A percentile compares a stretch with the other conserved stretches of the same genome.
Evolutionary conservation across 2,329 filamentous ascomycete species (phyloP).

Genomic region (Fusarium temperatum): DNA sequence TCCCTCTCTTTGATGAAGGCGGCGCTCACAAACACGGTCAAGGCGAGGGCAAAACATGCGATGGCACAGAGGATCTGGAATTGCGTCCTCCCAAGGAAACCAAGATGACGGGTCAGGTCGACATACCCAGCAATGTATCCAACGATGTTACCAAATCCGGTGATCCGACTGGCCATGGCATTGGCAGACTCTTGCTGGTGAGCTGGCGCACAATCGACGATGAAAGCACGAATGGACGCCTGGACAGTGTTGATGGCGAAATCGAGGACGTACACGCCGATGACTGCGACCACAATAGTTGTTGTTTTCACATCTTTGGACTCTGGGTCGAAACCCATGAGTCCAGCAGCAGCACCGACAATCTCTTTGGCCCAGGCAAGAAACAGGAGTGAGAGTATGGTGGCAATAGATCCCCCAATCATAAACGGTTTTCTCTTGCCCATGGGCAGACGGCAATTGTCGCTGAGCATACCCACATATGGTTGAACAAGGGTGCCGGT

Average conservation of each 20-base stretch:
- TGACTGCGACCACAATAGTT: constrained; percentile 81
- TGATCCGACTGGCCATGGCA: constrained; percentile 89
- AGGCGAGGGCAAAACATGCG: constrained; percentile 75
- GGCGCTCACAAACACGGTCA: constrained; percentile 77
- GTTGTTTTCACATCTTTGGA: constrained; percentile 70
- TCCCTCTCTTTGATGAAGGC: constrained; percentile 79
- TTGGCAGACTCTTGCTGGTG: constrained; percentile 96
- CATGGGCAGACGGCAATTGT: constrained; percentile 78
- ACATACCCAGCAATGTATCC: constrained; percentile 90
- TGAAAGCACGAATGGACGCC: constrained; percentile 89
- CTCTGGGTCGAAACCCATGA: constrained; percentile 76
- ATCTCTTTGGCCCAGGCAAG: constrained; percentile 80
- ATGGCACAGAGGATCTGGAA: constrained; percentile 93
- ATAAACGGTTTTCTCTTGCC: constrained; percentile 86
- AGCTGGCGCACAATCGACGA: constrained; percentile 89
- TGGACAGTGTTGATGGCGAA: constrained; percentile 98
- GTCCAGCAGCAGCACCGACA: constrained; percentile 70
- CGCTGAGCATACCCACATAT: constrained; percentile 83
- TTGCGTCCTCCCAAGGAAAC: constrained; percentile 86
- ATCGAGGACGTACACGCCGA: constrained; percentile 90
- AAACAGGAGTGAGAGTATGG: constrained; percentile 72
- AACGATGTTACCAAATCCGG: constrained; percentile 88
- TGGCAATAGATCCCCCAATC: constrained; percentile 73
- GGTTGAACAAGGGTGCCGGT: constrained; percentile 83
- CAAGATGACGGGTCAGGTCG: constrained; percentile 76